A percentile compares a stretch with the other conserved stretches of the same genome.
phyloP scores from a whole-genome alignment of 23 red algal species.

The Cyanidioschyzon merolae region DNA sequence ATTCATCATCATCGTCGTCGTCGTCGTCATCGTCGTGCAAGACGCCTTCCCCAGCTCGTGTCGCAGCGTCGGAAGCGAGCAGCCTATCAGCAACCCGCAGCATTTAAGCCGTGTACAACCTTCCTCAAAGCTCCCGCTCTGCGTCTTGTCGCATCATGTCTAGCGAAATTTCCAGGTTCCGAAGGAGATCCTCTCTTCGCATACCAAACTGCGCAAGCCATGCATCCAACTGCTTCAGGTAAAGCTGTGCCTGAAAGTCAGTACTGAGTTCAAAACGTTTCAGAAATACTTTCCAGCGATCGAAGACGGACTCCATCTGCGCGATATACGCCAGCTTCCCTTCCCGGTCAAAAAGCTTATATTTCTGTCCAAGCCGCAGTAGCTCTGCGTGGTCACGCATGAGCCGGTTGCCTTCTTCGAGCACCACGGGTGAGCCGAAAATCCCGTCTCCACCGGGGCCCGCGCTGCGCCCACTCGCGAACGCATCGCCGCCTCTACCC shows the following conservation, averaged over 20 bases:
- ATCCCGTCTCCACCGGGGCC: not conserved
- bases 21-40: too few relatives aligned
- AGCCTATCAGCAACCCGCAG: not conserved
- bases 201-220: conserved; percentile 8
- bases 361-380: conserved; percentile 11
- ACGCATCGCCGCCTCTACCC: not conserved
- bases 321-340: not conserved
- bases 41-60: too few relatives aligned
- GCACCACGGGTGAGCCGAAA: conserved; percentile 15
- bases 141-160: conserved; percentile 18
- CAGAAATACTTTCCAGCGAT: conserved; percentile 16
- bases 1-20: too few relatives aligned
- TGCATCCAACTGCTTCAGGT: conserved; percentile 19
- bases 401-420: conserved; percentile 12
- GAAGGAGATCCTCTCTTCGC: not conserved
- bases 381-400: conserved; percentile 23
- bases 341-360: not conserved
- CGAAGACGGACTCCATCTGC: not conserved
- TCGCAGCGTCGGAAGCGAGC: too few relatives aligned
- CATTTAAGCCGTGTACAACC: not conserved
- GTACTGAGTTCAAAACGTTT: conserved; percentile 20
- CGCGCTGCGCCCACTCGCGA: not conserved
- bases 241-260: conserved; percentile 18
- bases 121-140: not conserved
- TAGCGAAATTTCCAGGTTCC: conserved; percentile 3